These are phyloP conservation scores for Globisporangium orthogonon DNA, from an alignment of 352 stramenopile species.

Conservation along the genomic window DNA sequence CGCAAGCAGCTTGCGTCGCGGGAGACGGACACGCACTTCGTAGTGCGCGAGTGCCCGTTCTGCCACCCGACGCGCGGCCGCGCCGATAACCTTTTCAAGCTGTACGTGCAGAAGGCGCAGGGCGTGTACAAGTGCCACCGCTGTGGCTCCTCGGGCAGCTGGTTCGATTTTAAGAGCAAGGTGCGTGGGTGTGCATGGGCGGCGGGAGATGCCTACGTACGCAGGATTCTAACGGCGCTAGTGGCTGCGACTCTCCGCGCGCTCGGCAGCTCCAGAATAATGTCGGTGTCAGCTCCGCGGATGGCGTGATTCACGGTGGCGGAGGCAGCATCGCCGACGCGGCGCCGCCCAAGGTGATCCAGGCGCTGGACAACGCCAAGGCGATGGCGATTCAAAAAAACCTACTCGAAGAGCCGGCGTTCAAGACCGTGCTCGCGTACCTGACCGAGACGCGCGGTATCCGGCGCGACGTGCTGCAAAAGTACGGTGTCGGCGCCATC, in stretches of 20 bases:
- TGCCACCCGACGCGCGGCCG: slow-evolving; percentile 80
- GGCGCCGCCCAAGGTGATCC: slow-evolving; percentile 59
- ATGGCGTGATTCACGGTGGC: slow-evolving; percentile 28
- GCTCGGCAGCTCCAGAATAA: slow-evolving; percentile 35
- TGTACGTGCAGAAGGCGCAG: slow-evolving; percentile 86
- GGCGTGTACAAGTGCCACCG: slow-evolving; percentile 90
- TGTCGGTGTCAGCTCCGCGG: slow-evolving; percentile 37
- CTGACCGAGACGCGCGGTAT: slow-evolving; percentile 66
- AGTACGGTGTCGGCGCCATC: slow-evolving; percentile 88
- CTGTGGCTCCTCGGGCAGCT: slow-evolving; percentile 77
- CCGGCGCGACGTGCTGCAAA: slow-evolving; percentile 62
- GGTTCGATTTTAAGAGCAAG: slow-evolving; percentile 89
- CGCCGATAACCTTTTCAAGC: slow-evolving; percentile 86
- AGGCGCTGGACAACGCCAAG: slow-evolving; percentile 77
- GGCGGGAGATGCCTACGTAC: no score
- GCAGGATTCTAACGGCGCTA: not conserved
- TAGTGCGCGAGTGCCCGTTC: slow-evolving; percentile 85
- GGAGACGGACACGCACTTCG: slow-evolving; percentile 72
- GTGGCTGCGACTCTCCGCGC: not conserved
- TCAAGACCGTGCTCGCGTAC: slow-evolving; percentile 57
- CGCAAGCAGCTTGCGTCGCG: slow-evolving; percentile 60
- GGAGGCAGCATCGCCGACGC: slow-evolving; percentile 9
- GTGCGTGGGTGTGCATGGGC: slow-evolving; percentile 6
- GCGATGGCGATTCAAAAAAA: slow-evolving; percentile 84
- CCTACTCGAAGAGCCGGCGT: slow-evolving; percentile 58